Evolutionary conservation across 2,329 filamentous ascomycete genomes (phyloP), one percentile per base, ranked within the genome.

Genomic region (Pseudohalonectria lignicola): DNA sequence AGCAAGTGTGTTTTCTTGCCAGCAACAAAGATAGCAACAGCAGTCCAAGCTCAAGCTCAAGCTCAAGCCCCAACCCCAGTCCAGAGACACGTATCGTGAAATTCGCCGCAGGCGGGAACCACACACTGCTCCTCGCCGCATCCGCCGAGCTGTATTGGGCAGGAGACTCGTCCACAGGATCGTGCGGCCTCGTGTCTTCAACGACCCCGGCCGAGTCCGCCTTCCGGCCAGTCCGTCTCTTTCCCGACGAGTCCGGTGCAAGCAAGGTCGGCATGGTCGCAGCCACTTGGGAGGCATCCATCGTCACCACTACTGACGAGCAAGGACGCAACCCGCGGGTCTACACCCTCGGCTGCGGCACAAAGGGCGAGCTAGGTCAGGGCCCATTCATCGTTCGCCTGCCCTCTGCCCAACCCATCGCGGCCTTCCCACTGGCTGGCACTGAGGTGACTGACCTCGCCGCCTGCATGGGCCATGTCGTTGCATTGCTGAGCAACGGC

Each of bases 261-360:
- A 13, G 34, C 15, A 10, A n/a, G 18, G 52, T 62, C 28, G 59
- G 49, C 46, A 59, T 68, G 34, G 64, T 82, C 35, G 76, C 83
- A 7, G 85, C 86, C 4, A 86, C 83, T 0, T 94, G 87, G 87
- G 79, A 82, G 47, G 77, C 79, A 6, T 82, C 80, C 0, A 63
- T 85, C 16, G 57, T 86, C 30, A 71, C 80, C 3, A 53, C 64
- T 6, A 56, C 59, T 17, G 67, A 76, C 44, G 48, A 48, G 2
- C 41, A 61, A 5, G 63, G 60, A 39, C 18, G n/a, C 4, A 60
- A 57, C 20, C 70, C 61, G 6, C 60, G 52, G 41, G 56, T 88
- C 4, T 83, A 74, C 50, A 75, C 65, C 30, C 74, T 78, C 39
- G 87, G 87, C 0, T 60, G 66, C 2, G 81, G 83, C 1, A 57